Base-by-base conservation (phyloP, 306 rosid genomes). In the Castanea mollissima region DNA sequence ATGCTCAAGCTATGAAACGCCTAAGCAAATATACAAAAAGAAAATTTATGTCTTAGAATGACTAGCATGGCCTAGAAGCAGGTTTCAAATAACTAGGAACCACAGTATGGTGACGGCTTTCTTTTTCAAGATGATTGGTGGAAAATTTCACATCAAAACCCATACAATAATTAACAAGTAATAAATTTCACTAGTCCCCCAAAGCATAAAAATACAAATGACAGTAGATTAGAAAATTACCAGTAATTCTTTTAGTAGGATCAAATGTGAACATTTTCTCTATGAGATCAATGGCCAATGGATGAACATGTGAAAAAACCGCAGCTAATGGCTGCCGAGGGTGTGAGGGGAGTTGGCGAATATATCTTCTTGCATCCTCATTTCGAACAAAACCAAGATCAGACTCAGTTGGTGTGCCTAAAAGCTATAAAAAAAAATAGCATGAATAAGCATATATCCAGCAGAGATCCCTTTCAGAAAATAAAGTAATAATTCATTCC, bases 351-450 rank as follows among this genome's bases (percentile, higher is more conserved):
- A 92, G 94, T 77, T 95, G 99, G 65, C 90, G 85, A 59, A 95
- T 88, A 74, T 95, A 95, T 86, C 97, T 90, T 85, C 85, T 91
- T 0, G 90, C 97, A 51, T 93, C 99, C 79, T 94, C 99, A 79
- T 80, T 93, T 74, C 84, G 89, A 74, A 90, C 82, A 41, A 91
- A 90, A 80, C 98, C 97, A 25, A 91, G 85, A 81, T 95, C 99
- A 19, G 99, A 92, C 21, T 95, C 99, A 29, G 91, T 89, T 84
- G 99, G 99, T 80, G 97, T 92, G 78, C 99, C 99, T 27, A 95
- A 97, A 87, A 95, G 98, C 99, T 95, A 75, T 20, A 38, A 63
- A 46, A 60, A 77, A 80, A n/a, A 71, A 81, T 27, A 21, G 58
- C 18, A 88, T 18, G 52, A 19, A 77, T 88, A 49, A 92, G 89